A percentile compares a stretch with the other conserved stretches of the same genome.
Conservation (phyloP, 345 rosid species). For the Lumnitzera racemosa region DNA sequence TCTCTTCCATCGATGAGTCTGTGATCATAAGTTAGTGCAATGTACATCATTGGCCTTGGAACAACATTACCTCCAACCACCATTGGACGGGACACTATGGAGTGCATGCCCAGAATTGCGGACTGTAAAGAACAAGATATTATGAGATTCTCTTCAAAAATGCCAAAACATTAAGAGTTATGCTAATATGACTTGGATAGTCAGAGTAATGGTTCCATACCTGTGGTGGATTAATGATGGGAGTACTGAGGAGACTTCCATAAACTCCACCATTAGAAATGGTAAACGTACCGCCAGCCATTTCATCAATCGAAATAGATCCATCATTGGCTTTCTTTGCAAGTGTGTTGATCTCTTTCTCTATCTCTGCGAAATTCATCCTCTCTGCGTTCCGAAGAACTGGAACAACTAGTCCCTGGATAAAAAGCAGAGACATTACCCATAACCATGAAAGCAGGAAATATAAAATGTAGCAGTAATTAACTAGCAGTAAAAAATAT, state of each 20-base stretch:
- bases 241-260: constrained; percentile 95
- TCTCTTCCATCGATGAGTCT: constrained; percentile 87
- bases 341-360: constrained; percentile 79
- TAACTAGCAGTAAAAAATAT: no score
- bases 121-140: constrained; percentile 29
- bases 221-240: constrained; percentile 99
- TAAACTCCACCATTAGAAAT: constrained; percentile 83
- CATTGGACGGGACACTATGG: constrained; percentile 73
- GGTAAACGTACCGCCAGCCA: constrained; percentile 98
- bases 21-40: constrained; percentile 75
- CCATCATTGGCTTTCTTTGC: constrained; percentile 94
- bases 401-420: constrained; percentile 86
- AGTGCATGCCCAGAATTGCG: constrained; percentile 83
- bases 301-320: constrained; percentile 90
- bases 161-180: background rate
- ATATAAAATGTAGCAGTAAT: no score
- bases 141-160: background rate
- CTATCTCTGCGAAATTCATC: constrained; percentile 89
- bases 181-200: background rate
- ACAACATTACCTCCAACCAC: constrained; percentile 55
- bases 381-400: constrained; percentile 57
- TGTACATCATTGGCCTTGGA: constrained; percentile 83
- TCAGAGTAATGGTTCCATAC: constrained; percentile 19
- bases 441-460: background rate
- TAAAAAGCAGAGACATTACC: constrained; percentile 1